Percentiles rank a stretch among this genome's conserved stretches.
phyloP scores from a whole-genome alignment of 164 flowering plant genomes.

The Annona squamosa region DNA sequence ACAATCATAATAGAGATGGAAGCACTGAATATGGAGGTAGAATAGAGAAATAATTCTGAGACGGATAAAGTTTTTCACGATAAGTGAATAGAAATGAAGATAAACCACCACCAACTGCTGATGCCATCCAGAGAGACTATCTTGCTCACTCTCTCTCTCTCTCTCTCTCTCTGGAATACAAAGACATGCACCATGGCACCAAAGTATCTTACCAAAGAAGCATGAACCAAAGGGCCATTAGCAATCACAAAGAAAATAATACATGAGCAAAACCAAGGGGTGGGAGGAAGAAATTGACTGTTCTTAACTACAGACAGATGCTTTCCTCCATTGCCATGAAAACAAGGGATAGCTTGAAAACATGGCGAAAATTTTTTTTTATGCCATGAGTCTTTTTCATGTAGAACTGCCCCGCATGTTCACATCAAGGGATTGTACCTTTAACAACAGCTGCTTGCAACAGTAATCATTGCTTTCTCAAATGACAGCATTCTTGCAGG shows the following conservation, averaged over 20 bases:
- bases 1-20: neutral
- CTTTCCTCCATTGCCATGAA: neutral
- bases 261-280: neutral
- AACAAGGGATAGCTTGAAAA: neutral
- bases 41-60: neutral
- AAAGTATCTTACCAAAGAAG: no score
- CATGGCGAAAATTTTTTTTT: neutral
- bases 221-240: no score
- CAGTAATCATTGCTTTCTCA: neutral
- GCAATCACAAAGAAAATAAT: no score
- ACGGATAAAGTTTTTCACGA: neutral
- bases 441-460: neutral
- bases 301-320: neutral
- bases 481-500: neutral
- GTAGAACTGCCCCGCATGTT: no score
- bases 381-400: no score
- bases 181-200: neutral
- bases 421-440: no score
- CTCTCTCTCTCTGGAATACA: neutral
- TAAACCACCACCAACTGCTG: neutral
- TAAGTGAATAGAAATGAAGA: neutral
- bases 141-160: no score
- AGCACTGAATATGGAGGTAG: neutral
- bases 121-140: neutral
- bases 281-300: neutral